phyloP scores from a whole-genome alignment of 371 early-diverging fungal species.

The Parasitella parasitica region DNA sequence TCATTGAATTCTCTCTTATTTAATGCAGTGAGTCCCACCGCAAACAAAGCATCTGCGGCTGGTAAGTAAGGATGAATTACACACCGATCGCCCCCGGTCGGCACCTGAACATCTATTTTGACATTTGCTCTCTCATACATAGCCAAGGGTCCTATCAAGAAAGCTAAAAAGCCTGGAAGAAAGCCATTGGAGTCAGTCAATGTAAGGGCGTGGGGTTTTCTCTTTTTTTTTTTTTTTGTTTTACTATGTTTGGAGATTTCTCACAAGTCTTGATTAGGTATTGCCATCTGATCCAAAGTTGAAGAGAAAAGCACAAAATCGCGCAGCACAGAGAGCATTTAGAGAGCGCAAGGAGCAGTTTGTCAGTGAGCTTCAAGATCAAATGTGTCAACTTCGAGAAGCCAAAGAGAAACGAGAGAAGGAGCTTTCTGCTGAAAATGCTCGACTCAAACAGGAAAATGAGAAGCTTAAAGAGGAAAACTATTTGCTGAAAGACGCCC shows the following conservation, averaged over 20 bases:
- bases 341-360: slow-evolving; percentile 71
- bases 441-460: slow-evolving; percentile 58
- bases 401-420: slow-evolving; percentile 58
- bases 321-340: slow-evolving; percentile 77
- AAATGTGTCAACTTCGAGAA: slow-evolving; percentile 67
- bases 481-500: slow-evolving; percentile 14
- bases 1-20: not conserved
- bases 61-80: slow-evolving; percentile 2
- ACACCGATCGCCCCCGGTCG: slow-evolving; percentile 3
- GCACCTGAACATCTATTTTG: not conserved
- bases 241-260: not conserved
- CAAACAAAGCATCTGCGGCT: not conserved
- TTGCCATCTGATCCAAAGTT: slow-evolving; percentile 15
- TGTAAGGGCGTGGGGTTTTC: too few relatives aligned
- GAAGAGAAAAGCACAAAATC: slow-evolving; percentile 73
- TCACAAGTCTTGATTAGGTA: not conserved
- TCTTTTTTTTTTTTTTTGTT: not conserved
- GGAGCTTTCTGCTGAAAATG: slow-evolving; percentile 44
- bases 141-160: not conserved
- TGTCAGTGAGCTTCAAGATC: slow-evolving; percentile 62
- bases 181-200: slow-evolving; percentile 28
- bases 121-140: not conserved
- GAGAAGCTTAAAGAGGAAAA: slow-evolving; percentile 45
- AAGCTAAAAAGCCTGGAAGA: slow-evolving; percentile 38
- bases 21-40: not conserved